phyloP scores from a whole-genome alignment of 805 yeast species.

The Teunomyces kruisii region DNA sequence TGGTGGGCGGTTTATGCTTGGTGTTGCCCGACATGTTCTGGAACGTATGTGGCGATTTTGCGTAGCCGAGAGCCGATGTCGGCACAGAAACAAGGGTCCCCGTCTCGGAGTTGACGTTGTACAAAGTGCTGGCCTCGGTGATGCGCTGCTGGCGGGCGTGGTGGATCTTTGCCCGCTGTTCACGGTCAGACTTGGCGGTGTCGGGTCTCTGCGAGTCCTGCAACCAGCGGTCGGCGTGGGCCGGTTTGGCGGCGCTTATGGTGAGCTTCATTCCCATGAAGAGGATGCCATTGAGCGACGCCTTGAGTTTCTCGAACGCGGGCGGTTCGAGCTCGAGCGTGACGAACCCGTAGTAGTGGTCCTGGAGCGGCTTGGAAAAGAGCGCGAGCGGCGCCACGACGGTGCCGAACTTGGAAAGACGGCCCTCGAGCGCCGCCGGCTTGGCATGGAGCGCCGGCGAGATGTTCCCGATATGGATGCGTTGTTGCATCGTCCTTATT shows the following conservation, averaged over 20 bases:
- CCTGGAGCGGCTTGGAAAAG: slow-evolving; percentile 54
- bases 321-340: slow-evolving; percentile 53
- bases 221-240: slow-evolving; percentile 47
- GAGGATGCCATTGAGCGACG: slow-evolving; percentile 64
- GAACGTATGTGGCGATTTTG: slow-evolving; percentile 34
- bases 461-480: slow-evolving; percentile 67
- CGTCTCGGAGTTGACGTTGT: slow-evolving; percentile 22
- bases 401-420: slow-evolving; percentile 66
- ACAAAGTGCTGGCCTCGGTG: slow-evolving; percentile 35
- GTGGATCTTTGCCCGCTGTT: slow-evolving; percentile 32
- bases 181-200: slow-evolving; percentile 22
- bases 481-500: slow-evolving; percentile 1
- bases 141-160: slow-evolving; percentile 40
- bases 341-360: slow-evolving; percentile 63
- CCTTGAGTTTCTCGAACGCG: slow-evolving; percentile 49
- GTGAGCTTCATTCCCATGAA: slow-evolving; percentile 72
- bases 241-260: slow-evolving; percentile 62
- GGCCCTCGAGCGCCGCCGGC: slow-evolving; percentile 45
- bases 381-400: slow-evolving; percentile 47
- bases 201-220: slow-evolving; percentile 46
- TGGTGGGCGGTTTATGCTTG: slow-evolving; percentile 32
- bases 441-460: slow-evolving; percentile 51
- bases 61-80: slow-evolving; percentile 25
- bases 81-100: slow-evolving; percentile 13
- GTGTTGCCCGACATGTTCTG: slow-evolving; percentile 32